Conservation (phyloP, 495 filamentous ascomycete species). For the Penicillium roqueforti region DNA sequence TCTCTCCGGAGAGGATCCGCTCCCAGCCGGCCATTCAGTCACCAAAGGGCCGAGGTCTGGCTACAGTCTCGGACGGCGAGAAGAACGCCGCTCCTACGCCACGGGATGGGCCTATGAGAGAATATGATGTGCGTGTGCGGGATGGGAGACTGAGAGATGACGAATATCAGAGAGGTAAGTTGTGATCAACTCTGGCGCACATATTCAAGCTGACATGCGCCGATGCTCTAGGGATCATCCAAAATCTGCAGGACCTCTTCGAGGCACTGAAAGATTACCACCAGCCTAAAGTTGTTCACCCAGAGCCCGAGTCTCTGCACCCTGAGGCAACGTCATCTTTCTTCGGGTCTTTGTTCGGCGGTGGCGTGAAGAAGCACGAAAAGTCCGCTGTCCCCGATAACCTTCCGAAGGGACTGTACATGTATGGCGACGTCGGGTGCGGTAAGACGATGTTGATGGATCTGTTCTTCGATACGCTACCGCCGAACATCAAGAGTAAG, state of each 20-base stretch:
- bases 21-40: constrained; percentile 7
- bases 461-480: constrained; percentile 92
- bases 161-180: constrained; percentile 79
- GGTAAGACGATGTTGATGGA: constrained; percentile 99
- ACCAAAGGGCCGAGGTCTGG: constrained; percentile 15
- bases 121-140: constrained; percentile 79
- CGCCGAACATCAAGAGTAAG: constrained; percentile 72
- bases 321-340: constrained; percentile 58
- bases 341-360: constrained; percentile 66
- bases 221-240: constrained; percentile 64
- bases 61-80: constrained; percentile 11
- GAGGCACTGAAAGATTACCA: constrained; percentile 73
- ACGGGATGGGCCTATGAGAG: constrained; percentile 66
- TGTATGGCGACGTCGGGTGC: constrained; percentile 95
- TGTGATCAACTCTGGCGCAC: not conserved
- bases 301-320: constrained; percentile 67
- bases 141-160: constrained; percentile 74
- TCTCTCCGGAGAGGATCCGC: not conserved
- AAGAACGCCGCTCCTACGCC: constrained; percentile 11
- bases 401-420: constrained; percentile 84
- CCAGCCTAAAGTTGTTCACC: constrained; percentile 69
- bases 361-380: constrained; percentile 31
- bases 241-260: constrained; percentile 83
- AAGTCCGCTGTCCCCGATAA: constrained; percentile 56
- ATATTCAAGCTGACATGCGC: constrained; percentile 1